Conservation (phyloP, 2,329 filamentous ascomycete genomes). For the Colletotrichum scovillei region DNA sequence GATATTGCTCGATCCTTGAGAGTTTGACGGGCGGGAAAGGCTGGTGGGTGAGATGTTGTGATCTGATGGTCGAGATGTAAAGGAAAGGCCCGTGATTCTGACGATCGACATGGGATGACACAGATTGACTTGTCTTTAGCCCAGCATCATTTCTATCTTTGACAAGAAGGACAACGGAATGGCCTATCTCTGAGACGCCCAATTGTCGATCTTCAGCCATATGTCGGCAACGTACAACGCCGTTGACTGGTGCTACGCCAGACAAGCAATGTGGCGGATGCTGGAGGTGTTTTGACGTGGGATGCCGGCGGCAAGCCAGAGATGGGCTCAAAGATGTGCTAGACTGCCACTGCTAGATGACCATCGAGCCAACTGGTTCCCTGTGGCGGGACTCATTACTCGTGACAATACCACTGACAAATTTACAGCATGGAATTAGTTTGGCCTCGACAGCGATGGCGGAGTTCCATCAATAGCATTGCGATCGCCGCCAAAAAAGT, state of each 20-base stretch:
- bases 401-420: background rate
- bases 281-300: background rate
- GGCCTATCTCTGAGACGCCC: background rate
- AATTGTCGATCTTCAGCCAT: background rate
- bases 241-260: background rate
- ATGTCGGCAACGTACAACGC: background rate
- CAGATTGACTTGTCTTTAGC: background rate
- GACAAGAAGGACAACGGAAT: background rate
- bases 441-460: constrained; percentile 3
- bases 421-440: background rate
- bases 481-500: background rate
- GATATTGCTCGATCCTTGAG: background rate
- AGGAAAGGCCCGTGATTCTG: background rate
- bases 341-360: background rate
- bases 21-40: background rate
- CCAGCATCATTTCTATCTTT: background rate
- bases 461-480: background rate
- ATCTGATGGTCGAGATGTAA: background rate
- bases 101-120: background rate
- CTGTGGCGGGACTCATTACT: constrained; percentile 6
- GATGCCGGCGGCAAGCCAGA: background rate
- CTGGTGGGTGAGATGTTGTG: background rate
- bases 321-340: background rate
- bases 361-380: constrained; percentile 10
- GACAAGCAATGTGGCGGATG: background rate